Conservation (phyloP, 805 yeast species). For the Hanseniaspora singularis region DNA sequence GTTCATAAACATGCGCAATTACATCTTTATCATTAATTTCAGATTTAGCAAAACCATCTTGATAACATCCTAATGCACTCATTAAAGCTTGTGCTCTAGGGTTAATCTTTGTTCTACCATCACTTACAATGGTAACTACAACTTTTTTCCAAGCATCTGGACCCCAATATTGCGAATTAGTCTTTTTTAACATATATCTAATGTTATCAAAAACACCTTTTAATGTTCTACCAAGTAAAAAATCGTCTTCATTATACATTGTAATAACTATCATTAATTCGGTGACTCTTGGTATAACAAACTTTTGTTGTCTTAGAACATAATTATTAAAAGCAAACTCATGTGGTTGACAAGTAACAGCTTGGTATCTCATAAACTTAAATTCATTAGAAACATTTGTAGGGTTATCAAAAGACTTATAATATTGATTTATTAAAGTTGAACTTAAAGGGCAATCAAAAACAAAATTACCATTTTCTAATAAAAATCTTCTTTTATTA, state of each 20-base stretch:
- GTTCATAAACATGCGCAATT: conserved; percentile 81
- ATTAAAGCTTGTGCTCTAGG: conserved; percentile 67
- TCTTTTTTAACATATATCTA: conserved; percentile 52
- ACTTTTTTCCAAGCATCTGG: conserved; percentile 88
- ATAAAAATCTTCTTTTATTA: conserved; percentile 25
- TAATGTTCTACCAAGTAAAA: conserved; percentile 68
- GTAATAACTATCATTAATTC: conserved; percentile 80
- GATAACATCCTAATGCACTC: conserved; percentile 81
- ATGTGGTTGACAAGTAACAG: conserved; percentile 84
- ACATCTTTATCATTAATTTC: conserved; percentile 74
- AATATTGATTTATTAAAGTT: conserved; percentile 43
- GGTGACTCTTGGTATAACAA: conserved; percentile 64
- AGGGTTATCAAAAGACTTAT: conserved; percentile 34
- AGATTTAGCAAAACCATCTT: conserved; percentile 91
- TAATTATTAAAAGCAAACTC: conserved; percentile 51
- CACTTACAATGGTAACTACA: conserved; percentile 79
- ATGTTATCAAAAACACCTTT: conserved; percentile 87
- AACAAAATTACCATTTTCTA: conserved; percentile 60
- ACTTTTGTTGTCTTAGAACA: conserved; percentile 72
- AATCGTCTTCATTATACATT: conserved; percentile 81
- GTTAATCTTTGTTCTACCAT: conserved; percentile 77
- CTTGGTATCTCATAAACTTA: conserved; percentile 82
- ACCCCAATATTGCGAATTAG: conserved; percentile 78
- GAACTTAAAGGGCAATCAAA: conserved; percentile 83
- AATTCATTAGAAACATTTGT: conserved; percentile 45